Conservation (phyloP, 139 green algal genomes). For the Spirogloea muscicola region DNA sequence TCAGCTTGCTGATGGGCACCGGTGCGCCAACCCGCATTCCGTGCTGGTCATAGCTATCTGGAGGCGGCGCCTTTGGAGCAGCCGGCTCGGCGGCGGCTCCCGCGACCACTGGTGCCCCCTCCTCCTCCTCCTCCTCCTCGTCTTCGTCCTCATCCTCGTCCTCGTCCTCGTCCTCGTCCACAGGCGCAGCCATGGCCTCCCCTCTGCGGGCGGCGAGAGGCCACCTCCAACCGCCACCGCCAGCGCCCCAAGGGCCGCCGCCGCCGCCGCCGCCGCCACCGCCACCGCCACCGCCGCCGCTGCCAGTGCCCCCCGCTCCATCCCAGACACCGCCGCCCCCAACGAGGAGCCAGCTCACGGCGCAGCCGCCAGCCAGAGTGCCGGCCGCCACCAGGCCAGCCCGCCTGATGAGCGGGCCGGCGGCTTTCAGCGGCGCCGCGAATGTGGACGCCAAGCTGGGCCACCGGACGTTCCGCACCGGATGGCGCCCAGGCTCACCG, state of each 20-base stretch:
- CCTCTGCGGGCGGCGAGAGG: not conserved
- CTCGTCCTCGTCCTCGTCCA: constrained; percentile 18
- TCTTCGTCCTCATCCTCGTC: constrained; percentile 18
- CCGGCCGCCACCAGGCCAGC: no score
- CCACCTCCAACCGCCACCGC: not conserved
- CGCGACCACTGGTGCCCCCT: not conserved
- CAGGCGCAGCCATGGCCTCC: not conserved
- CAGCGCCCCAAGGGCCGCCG: not conserved
- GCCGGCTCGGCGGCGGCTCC: no score
- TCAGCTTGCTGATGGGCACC: constrained; percentile 28
- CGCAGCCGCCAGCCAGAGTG: no score
- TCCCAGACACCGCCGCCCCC: no score
- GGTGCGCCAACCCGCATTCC: constrained; percentile 24
- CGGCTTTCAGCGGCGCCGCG: no score
- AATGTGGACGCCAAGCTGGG: no score
- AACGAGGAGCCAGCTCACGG: no score
- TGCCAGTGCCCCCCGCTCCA: not conserved
- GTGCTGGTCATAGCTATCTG: constrained; percentile 15
- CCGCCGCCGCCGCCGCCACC: constrained; percentile 6
- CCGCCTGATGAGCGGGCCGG: no score
- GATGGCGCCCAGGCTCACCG: no score
- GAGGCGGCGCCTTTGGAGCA: constrained; percentile 1
- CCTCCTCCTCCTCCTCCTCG: constrained; percentile 22
- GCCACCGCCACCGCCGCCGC: constrained; percentile 3
- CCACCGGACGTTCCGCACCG: no score